phyloP scores from a whole-genome alignment of 345 rosid genomes.

The Garcia nutans region DNA sequence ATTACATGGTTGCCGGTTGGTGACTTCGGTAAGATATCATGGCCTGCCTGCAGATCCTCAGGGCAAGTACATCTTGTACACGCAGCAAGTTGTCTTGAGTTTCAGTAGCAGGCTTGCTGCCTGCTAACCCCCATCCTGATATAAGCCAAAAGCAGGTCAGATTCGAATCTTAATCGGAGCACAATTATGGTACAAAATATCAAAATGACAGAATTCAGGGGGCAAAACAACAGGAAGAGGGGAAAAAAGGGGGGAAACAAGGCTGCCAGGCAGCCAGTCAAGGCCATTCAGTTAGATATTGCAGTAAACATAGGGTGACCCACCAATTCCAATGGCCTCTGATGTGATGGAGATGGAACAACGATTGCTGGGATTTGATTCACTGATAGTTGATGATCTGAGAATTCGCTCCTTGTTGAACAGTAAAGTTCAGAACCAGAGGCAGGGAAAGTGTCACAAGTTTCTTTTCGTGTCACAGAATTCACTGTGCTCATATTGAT shows the following conservation, averaged over 20 bases:
- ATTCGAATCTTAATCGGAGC: not conserved
- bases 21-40: not conserved
- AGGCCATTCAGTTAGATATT: slow-evolving; percentile 1
- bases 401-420: slow-evolving; percentile 40
- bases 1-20: slow-evolving; percentile 14
- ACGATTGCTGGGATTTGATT: slow-evolving; percentile 42
- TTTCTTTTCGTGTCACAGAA: slow-evolving; percentile 33
- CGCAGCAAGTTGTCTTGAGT: slow-evolving; percentile 2
- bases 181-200: not conserved
- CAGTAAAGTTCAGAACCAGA: slow-evolving; percentile 38
- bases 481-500: slow-evolving; percentile 20
- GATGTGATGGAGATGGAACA: slow-evolving; percentile 40
- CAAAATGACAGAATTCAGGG: not conserved
- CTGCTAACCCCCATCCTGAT: slow-evolving; percentile 39
- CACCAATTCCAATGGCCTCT: slow-evolving; percentile 36
- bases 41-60: slow-evolving; percentile 17
- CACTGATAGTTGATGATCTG: slow-evolving; percentile 33
- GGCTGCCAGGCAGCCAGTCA: slow-evolving; percentile 10
- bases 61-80: slow-evolving; percentile 12
- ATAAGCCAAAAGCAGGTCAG: slow-evolving; percentile 3
- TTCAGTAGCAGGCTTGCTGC: not conserved
- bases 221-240: slow-evolving; percentile 6
- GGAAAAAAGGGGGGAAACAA: not conserved
- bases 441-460: slow-evolving; percentile 23
- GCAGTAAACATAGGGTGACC: slow-evolving; percentile 18